phyloP scores from a whole-genome alignment of 176 grass and related monocot species.

The Zea luxurians region DNA sequence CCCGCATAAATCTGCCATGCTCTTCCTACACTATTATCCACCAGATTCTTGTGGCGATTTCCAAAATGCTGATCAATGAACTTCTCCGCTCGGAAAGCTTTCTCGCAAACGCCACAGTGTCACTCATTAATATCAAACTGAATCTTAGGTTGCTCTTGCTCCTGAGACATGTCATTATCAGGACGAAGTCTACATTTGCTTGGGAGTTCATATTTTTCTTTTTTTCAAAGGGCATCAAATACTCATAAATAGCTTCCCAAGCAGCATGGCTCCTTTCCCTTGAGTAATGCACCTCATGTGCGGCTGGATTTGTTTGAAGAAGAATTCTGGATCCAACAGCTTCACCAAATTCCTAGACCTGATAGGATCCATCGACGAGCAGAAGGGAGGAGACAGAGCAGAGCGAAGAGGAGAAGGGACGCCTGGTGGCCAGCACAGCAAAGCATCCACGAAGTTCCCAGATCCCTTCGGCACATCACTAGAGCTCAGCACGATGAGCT shows the following conservation, averaged over 20 bases:
- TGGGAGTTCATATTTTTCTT: conserved; percentile 77
- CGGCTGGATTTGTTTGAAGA: conserved; percentile 54
- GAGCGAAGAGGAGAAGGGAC: background rate
- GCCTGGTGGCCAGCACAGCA: background rate
- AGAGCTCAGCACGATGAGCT: background rate
- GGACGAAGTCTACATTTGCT: conserved; percentile 76
- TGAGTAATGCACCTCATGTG: conserved; percentile 77
- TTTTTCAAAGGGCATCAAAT: conserved; percentile 90
- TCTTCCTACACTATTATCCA: conserved; percentile 72
- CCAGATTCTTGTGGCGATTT: conserved; percentile 82
- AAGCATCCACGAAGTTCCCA: conserved; percentile 35
- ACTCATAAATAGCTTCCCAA: conserved; percentile 89
- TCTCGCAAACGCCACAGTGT: conserved; percentile 92
- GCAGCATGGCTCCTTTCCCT: conserved; percentile 85
- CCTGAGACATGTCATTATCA: conserved; percentile 88
- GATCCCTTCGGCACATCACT: background rate
- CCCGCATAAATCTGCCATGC: conserved; percentile 87
- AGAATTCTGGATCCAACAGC: conserved; percentile 56
- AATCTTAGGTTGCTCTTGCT: conserved; percentile 89
- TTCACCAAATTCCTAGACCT: conserved; percentile 58
- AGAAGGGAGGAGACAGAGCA: conserved; percentile 27
- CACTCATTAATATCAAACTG: conserved; percentile 91
- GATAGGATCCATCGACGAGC: conserved; percentile 26
- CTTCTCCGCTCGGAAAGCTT: conserved; percentile 90
- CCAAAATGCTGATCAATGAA: conserved; percentile 96